Evolutionary conservation across 108 stramenopile genomes (phyloP).

Genomic region (Nitzschia inconspicua): DNA sequence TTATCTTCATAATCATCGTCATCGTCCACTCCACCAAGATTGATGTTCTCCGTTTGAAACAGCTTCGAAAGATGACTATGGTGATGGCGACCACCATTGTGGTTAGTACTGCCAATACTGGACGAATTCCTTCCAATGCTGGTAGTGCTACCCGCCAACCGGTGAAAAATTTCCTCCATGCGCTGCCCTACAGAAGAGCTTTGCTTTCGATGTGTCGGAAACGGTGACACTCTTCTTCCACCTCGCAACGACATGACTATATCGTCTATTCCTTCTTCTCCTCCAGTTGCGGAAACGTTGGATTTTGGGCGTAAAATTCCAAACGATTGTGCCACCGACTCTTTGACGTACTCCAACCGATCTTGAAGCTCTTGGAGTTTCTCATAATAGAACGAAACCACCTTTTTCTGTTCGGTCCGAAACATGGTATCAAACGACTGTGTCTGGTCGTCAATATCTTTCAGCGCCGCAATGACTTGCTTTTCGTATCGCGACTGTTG

Average conservation of each 20-base stretch:
- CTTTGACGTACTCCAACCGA: conserved; percentile 55
- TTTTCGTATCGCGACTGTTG: no score
- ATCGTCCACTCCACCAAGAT: conserved; percentile 6
- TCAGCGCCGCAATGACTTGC: conserved; percentile 20
- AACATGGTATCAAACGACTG: conserved; percentile 33
- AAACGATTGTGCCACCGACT: conserved; percentile 36
- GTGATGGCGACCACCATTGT: neutral
- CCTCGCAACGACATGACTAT: neutral
- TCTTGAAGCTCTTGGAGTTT: conserved; percentile 56
- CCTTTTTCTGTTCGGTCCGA: conserved; percentile 49
- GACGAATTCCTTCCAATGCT: neutral
- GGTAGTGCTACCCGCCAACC: neutral
- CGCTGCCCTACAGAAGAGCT: neutral
- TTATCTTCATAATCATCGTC: conserved; percentile 19
- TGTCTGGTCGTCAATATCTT: conserved; percentile 18
- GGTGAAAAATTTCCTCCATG: neutral
- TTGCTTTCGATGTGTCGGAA: conserved; percentile 4
- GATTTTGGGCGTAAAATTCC: no score
- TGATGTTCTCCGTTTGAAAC: neutral
- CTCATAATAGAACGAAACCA: conserved; percentile 54
- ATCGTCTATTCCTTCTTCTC: neutral
- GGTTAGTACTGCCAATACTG: neutral
- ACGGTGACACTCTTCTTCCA: neutral
- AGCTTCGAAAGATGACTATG: neutral
- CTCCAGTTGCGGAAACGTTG: no score